Evolutionary conservation across 148 eudicot genomes (phyloP).

Genomic region (Rhododendron molle): DNA sequence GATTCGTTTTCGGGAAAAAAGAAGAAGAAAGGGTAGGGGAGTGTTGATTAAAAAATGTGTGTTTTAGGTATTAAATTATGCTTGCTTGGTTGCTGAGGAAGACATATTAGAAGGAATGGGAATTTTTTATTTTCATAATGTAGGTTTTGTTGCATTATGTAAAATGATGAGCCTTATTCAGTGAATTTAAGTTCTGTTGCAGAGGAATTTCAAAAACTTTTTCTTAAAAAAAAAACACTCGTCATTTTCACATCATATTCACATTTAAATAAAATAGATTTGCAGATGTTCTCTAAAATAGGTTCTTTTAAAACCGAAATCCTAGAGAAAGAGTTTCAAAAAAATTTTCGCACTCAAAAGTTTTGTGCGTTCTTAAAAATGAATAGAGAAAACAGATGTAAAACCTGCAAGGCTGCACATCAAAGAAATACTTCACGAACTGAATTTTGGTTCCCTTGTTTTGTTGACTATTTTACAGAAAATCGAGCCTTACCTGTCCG

Average conservation of each 20-base stretch:
- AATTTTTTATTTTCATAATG: not conserved
- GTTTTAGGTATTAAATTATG: conserved; percentile 9
- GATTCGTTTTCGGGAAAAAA: not conserved
- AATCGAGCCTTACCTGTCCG: not conserved
- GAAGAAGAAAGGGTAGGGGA: too few species aligned
- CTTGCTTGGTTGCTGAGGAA: not conserved
- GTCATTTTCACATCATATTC: not conserved
- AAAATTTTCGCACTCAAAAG: not conserved
- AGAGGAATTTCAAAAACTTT: not conserved
- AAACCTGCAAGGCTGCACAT: not conserved
- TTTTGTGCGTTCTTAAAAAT: not conserved
- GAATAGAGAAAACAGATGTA: not conserved
- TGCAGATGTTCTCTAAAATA: too few species aligned
- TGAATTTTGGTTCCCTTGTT: not conserved
- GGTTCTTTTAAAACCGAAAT: not conserved
- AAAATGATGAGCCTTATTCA: not conserved
- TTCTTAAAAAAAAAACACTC: not conserved
- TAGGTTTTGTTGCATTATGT: not conserved
- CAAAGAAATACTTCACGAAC: not conserved
- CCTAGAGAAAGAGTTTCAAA: not conserved
- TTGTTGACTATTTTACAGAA: not conserved
- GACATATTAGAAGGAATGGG: not conserved
- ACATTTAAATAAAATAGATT: too few species aligned
- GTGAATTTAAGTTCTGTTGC: not conserved
- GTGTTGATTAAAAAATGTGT: not conserved